phyloP scores from a whole-genome alignment of 306 rosid genomes.

The Vigna mungo region DNA sequence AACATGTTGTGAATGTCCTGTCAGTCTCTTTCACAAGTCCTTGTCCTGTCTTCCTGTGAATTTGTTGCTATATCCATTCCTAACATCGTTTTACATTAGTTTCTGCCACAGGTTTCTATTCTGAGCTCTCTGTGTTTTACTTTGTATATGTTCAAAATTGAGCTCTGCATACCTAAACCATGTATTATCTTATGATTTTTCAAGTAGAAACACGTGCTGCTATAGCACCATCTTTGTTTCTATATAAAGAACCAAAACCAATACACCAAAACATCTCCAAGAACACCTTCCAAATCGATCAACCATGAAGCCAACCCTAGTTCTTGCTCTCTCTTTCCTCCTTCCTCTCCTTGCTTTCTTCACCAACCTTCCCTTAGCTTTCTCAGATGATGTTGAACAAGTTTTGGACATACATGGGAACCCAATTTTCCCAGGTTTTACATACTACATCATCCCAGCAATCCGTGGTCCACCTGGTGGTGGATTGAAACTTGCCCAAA shows the following conservation, averaged over 20 bases:
- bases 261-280: not conserved
- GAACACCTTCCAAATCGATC: too few species aligned
- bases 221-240: not conserved
- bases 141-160: too few species aligned
- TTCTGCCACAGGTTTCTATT: too few species aligned
- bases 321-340: not conserved
- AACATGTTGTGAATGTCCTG: too few species aligned
- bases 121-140: too few species aligned
- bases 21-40: too few species aligned
- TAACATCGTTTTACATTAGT: too few species aligned
- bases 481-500: not conserved
- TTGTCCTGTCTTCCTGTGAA: too few species aligned
- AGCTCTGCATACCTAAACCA: too few species aligned
- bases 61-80: too few species aligned
- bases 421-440: slow-evolving; percentile 13
- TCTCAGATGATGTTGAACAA: not conserved
- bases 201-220: too few species aligned
- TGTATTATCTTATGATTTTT: too few species aligned
- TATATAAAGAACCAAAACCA: not conserved
- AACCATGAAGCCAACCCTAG: slow-evolving; percentile 13
- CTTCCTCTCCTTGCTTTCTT: slow-evolving; percentile 30
- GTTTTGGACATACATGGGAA: not conserved
- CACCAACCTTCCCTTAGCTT: not conserved
- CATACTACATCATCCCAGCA: slow-evolving; percentile 6
- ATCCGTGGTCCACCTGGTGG: not conserved